Conservation (phyloP, 2,329 filamentous ascomycete species). For the Teratosphaeria viscida region DNA sequence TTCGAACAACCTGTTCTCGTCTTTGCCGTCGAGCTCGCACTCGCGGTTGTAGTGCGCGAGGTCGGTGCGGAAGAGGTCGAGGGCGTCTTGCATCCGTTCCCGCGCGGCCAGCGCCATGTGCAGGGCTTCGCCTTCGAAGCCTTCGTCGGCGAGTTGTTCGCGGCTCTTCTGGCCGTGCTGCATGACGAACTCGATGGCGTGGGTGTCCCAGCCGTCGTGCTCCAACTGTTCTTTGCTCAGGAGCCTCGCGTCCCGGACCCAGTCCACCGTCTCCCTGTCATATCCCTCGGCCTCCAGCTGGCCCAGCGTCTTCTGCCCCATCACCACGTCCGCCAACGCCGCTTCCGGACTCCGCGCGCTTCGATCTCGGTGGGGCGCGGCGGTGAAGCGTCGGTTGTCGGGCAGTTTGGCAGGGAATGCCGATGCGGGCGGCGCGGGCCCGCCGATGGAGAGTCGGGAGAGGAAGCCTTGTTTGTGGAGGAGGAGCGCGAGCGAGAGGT, state of each 20-base stretch:
- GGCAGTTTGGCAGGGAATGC: conserved; percentile 20
- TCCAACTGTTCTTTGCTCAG: conserved; percentile 16
- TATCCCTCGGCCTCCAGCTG: conserved; percentile 13
- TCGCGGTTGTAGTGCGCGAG: background rate
- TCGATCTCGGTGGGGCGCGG: conserved; percentile 16
- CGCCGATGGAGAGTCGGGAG: conserved; percentile 65
- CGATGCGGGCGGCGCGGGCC: conserved; percentile 44
- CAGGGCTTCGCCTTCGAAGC: conserved; percentile 8
- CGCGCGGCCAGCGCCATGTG: conserved; percentile 2
- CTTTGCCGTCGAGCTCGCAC: background rate
- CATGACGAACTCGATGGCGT: conserved; percentile 12
- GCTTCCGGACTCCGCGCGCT: conserved; percentile 15
- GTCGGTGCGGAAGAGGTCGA: conserved; percentile 4
- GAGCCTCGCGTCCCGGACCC: conserved; percentile 12
- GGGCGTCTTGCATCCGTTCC: conserved; percentile 2
- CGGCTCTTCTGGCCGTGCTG: conserved; percentile 6
- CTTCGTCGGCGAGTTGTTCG: conserved; percentile 9
- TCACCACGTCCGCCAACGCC: conserved; percentile 18
- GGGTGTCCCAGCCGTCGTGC: conserved; percentile 15
- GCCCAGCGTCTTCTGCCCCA: conserved; percentile 7
- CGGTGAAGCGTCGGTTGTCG: conserved; percentile 19
- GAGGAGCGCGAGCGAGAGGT: conserved; percentile 63
- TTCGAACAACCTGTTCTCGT: background rate
- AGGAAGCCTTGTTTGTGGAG: conserved; percentile 77
- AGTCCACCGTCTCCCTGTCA: conserved; percentile 15